Evolutionary conservation across 352 stramenopile genomes (phyloP), one percentile per base, ranked within the genome.

Genomic region (Peronospora destructor): DNA sequence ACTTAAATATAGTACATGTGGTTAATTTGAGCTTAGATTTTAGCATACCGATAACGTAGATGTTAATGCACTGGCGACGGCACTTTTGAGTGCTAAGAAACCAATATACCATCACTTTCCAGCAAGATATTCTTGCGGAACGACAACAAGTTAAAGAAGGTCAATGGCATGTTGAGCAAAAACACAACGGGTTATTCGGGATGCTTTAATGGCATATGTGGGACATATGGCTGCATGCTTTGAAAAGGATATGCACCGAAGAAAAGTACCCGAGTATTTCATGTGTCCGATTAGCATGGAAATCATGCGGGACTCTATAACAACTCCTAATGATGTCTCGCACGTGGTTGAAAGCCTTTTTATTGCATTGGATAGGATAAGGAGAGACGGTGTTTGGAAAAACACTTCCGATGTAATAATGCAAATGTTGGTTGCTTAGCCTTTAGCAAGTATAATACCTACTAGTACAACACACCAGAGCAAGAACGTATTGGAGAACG

Each of bases 211-310:
- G 66, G 70, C 62, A 7, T 88, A 86, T 35, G 62, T 84, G 43
- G 73, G 86, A 43, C 56, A 80, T 40, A 62, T 86, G 61, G 51
- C 65, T n/a, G 32, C 55, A 25, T 53, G 55, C 21, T 68, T 68
- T 36, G 77, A 85, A 57, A 58, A 54, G 21, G 53, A 67, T 19
- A 68, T 86, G 55, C 67, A 71, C 38, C 68, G 66, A 26, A 59
- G 73, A n/a, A 54, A 78, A 21, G 59, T 89, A 3, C 81, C 81
- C 14, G 78, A 91, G 49, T 88, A 88, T 37, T 87, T 88, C 37
- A 46, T 87, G 21, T 91, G 81, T 35, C 78, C 81, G 9, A 80
- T 91, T 41, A 87, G 74, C 54, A 88, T 91, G 78, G 81, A 89
- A 59, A 66, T 91, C 56, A 90, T 91, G 78, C 47, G 60, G 1